Percentiles rank a stretch among this genome's conserved stretches.
These are phyloP conservation scores for Lactarius quietus DNA, from an alignment of 768 basidiomycete genomes.

Conservation along the genomic window DNA sequence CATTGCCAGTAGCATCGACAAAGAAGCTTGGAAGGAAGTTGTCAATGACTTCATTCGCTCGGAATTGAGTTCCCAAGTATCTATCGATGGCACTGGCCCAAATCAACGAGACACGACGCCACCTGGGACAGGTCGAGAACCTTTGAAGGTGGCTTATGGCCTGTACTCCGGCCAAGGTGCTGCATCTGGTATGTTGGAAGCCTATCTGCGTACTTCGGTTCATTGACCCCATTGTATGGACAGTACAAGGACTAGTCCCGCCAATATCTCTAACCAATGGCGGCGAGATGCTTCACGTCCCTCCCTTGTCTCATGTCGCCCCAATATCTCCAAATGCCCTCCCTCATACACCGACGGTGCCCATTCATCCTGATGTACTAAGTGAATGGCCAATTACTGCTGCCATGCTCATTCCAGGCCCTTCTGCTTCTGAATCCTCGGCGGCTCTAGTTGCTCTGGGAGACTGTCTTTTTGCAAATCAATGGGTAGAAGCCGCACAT, in stretches of 20 bases:
- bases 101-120: constrained; percentile 27
- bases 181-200: constrained; percentile 53
- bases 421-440: constrained; percentile 62
- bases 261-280: constrained; percentile 17
- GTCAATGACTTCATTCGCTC: constrained; percentile 78
- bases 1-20: constrained; percentile 89
- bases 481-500: constrained; percentile 84
- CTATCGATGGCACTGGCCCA: constrained; percentile 20
- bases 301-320: constrained; percentile 33
- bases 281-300: constrained; percentile 19
- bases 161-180: constrained; percentile 82
- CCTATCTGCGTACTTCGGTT: not conserved
- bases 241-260: constrained; percentile 17
- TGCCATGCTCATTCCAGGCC: constrained; percentile 77
- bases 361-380: constrained; percentile 60
- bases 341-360: constrained; percentile 38
- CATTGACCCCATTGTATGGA: not conserved
- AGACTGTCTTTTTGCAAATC: constrained; percentile 68
- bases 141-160: constrained; percentile 77
- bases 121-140: constrained; percentile 55
- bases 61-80: constrained; percentile 56
- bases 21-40: constrained; percentile 90
- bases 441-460: constrained; percentile 80
- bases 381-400: constrained; percentile 82
- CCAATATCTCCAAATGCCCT: constrained; percentile 66